A percentile compares a stretch with the other conserved stretches of the same genome.
Evolutionary conservation across 2,329 filamentous ascomycete species (phyloP).

Genomic region (Sordariomycetes sp.): DNA sequence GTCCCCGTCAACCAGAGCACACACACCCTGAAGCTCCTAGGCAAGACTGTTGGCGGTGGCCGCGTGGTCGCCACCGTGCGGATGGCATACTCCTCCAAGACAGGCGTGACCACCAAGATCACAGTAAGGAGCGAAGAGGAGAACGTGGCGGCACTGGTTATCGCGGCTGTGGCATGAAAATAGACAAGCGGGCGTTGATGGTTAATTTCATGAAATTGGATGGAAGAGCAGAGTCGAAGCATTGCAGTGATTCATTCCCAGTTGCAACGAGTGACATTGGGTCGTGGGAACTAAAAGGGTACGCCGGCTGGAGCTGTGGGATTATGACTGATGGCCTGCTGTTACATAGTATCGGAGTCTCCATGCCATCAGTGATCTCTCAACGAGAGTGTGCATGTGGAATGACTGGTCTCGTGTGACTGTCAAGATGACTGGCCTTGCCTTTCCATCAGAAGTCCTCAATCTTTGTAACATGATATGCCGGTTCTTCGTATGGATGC

Average conservation of each 20-base stretch:
- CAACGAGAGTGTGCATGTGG: neutral
- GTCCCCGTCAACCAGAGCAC: conserved; percentile 81
- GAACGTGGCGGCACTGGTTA: conserved; percentile 73
- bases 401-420: conserved; percentile 1
- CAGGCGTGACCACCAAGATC: conserved; percentile 93
- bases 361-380: neutral
- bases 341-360: conserved; percentile 1
- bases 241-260: too few relatives aligned
- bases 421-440: neutral
- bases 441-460: conserved; percentile 31
- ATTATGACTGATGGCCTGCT: conserved; percentile 1
- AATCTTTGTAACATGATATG: conserved; percentile 37
- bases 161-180: conserved; percentile 67
- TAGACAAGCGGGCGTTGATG: conserved; percentile 4
- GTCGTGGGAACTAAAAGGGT: too few relatives aligned
- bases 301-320: too few relatives aligned
- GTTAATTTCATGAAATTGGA: too few relatives aligned
- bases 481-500: conserved; percentile 44
- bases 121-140: conserved; percentile 88
- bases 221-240: too few relatives aligned
- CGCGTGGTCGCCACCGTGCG: conserved; percentile 78
- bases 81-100: conserved; percentile 91
- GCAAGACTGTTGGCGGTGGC: conserved; percentile 87
- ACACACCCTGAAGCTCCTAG: conserved; percentile 90
- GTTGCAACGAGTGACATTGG: too few relatives aligned